Evolutionary conservation across 2,329 filamentous ascomycete genomes (phyloP).

Genomic region (Pleurostoma richardsiae): DNA sequence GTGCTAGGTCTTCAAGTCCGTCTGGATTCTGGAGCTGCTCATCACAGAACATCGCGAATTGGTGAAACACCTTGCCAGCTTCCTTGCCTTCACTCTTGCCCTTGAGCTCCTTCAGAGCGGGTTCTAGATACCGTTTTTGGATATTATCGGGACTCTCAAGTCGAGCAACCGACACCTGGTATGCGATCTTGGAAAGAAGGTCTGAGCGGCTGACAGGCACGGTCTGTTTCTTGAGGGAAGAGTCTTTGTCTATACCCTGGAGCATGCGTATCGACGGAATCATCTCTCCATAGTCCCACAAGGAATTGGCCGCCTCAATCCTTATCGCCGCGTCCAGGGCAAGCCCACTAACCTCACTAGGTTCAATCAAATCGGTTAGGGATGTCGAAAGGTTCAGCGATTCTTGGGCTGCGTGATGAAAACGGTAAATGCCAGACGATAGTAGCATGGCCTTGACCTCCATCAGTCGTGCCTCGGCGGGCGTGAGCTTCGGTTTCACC

Average conservation of each 20-base stretch:
- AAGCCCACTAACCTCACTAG: conserved; percentile 66
- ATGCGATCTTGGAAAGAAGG: conserved; percentile 79
- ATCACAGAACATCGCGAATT: conserved; percentile 94
- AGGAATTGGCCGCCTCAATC: conserved; percentile 79
- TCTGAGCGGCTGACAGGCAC: conserved; percentile 71
- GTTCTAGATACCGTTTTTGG: conserved; percentile 77
- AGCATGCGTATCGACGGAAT: conserved; percentile 85
- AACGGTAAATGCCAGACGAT: conserved; percentile 70
- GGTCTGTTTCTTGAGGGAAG: conserved; percentile 61
- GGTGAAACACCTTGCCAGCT: conserved; percentile 85
- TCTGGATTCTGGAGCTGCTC: conserved; percentile 86
- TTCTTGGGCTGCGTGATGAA: conserved; percentile 78
- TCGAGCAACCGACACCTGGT: conserved; percentile 83
- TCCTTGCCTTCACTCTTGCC: conserved; percentile 63
- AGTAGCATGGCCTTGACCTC: conserved; percentile 75
- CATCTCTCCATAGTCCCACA: conserved; percentile 94
- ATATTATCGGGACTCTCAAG: conserved; percentile 90
- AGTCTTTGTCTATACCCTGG: conserved; percentile 61
- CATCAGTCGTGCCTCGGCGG: conserved; percentile 59
- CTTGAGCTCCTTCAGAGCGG: conserved; percentile 76
- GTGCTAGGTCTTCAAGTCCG: conserved; percentile 75
- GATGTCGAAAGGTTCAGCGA: conserved; percentile 81
- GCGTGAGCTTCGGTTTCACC: conserved; percentile 53
- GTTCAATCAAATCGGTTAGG: conserved; percentile 69
- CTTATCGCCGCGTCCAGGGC: conserved; percentile 72